Evolutionary conservation across 2,329 filamentous ascomycete genomes (phyloP).

Genomic region (Xylogone sp.): DNA sequence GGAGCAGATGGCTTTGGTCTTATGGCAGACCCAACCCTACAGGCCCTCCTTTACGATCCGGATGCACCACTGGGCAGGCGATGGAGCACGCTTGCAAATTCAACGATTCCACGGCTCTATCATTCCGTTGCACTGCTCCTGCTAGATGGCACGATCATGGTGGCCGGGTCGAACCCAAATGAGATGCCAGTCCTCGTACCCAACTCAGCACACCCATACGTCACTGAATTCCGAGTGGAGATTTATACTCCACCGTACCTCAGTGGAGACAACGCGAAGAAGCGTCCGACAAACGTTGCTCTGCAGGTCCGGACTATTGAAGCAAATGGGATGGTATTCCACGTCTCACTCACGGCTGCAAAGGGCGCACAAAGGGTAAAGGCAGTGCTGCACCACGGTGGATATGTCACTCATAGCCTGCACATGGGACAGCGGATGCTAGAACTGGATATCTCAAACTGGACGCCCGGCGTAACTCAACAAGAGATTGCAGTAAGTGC

Average conservation of each 20-base stretch:
- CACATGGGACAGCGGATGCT: slow-evolving; percentile 60
- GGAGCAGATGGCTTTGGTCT: slow-evolving; percentile 59
- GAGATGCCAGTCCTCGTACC: slow-evolving; percentile 49
- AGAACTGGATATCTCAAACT: slow-evolving; percentile 47
- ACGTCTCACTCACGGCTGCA: slow-evolving; percentile 42
- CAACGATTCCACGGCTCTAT: slow-evolving; percentile 48
- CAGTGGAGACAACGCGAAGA: slow-evolving; percentile 42
- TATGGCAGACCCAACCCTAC: slow-evolving; percentile 47
- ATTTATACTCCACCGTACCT: slow-evolving; percentile 60
- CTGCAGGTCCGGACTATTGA: slow-evolving; percentile 40
- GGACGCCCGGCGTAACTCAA: slow-evolving; percentile 32
- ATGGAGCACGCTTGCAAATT: slow-evolving; percentile 39
- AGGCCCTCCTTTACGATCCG: slow-evolving; percentile 56
- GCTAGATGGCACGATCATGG: slow-evolving; percentile 55
- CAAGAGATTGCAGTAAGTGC: slow-evolving; percentile 48
- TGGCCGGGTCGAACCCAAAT: slow-evolving; percentile 58
- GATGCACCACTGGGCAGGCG: slow-evolving; percentile 44
- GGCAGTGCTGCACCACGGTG: slow-evolving; percentile 52
- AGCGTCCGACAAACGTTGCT: slow-evolving; percentile 43
- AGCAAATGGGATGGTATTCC: slow-evolving; percentile 39
- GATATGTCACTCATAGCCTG: slow-evolving; percentile 56
- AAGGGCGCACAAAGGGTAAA: slow-evolving; percentile 39
- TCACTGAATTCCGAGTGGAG: slow-evolving; percentile 60
- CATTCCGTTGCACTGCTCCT: slow-evolving; percentile 57
- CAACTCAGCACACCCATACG: slow-evolving; percentile 41